A percentile compares a stretch with the other conserved stretches of the same genome.
These are phyloP conservation scores for Pichia terricola DNA, from an alignment of 1,139 yeast genomes.

Conservation along the genomic window DNA sequence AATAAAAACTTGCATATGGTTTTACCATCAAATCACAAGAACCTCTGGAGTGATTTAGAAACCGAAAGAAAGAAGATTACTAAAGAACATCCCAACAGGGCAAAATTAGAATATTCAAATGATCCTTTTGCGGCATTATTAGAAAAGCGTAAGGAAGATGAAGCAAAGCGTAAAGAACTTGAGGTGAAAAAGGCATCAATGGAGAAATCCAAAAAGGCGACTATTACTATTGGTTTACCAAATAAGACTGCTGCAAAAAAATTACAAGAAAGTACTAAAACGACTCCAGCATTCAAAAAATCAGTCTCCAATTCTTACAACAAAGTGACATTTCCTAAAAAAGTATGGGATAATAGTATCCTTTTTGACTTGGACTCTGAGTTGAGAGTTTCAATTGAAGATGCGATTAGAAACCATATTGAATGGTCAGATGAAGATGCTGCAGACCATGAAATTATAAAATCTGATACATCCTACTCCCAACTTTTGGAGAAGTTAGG, in stretches of 20 bases:
- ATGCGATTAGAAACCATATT: slow-evolving; percentile 42
- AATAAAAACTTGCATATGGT: slow-evolving; percentile 81
- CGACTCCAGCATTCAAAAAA: not conserved
- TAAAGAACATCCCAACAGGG: slow-evolving; percentile 37
- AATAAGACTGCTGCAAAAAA: not conserved
- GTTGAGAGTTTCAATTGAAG: slow-evolving; percentile 44
- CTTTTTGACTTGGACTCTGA: slow-evolving; percentile 40
- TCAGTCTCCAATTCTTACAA: slow-evolving; percentile 3
- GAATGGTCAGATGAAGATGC: slow-evolving; percentile 36
- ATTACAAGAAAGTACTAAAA: not conserved
- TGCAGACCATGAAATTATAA: not conserved
- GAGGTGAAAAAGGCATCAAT: slow-evolving; percentile 31
- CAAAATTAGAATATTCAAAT: slow-evolving; percentile 45
- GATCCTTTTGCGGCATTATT: slow-evolving; percentile 64
- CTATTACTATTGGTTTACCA: slow-evolving; percentile 19
- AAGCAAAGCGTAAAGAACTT: slow-evolving; percentile 35
- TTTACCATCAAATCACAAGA: slow-evolving; percentile 72
- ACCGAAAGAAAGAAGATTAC: slow-evolving; percentile 38
- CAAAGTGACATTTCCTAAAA: slow-evolving; percentile 38
- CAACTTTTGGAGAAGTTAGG: slow-evolving; percentile 40
- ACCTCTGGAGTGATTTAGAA: slow-evolving; percentile 69
- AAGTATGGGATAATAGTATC: slow-evolving; percentile 51
- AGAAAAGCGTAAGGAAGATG: slow-evolving; percentile 40
- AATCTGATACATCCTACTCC: slow-evolving; percentile 8
- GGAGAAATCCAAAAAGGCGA: slow-evolving; percentile 34